phyloP scores from a whole-genome alignment of 495 filamentous ascomycete genomes.

The Bombardia bombarda region DNA sequence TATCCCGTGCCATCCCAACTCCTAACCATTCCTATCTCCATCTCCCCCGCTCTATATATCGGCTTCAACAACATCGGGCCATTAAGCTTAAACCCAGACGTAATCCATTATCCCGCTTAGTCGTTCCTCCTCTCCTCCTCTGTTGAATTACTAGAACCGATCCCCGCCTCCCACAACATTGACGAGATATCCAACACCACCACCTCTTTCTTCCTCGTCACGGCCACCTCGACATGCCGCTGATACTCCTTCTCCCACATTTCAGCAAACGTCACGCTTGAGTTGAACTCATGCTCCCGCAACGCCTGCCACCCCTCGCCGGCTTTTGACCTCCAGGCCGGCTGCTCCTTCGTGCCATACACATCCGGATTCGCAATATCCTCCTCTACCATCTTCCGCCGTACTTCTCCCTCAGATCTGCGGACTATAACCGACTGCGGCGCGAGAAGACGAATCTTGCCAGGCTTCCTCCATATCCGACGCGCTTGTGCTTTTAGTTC shows the following conservation, averaged over 20 bases:
- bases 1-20: too few species aligned
- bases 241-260: conserved; percentile 20
- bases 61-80: too few species aligned
- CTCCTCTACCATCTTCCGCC: conserved; percentile 1
- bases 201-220: conserved; percentile 14
- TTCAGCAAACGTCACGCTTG: conserved; percentile 13
- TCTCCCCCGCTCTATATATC: too few species aligned
- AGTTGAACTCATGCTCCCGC: not conserved
- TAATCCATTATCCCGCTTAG: too few species aligned
- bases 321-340: not conserved
- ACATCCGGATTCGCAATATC: conserved; percentile 10
- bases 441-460: conserved; percentile 4
- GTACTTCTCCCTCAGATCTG: not conserved
- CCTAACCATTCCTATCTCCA: too few species aligned
- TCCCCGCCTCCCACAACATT: conserved; percentile 16
- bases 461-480: conserved; percentile 13
- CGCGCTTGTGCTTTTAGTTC: conserved; percentile 7
- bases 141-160: too few species aligned
- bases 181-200: conserved; percentile 14
- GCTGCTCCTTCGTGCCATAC: conserved; percentile 1
- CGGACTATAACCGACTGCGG: not conserved
- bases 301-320: not conserved
- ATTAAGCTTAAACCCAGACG: too few species aligned
- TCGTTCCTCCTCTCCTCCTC: too few species aligned
- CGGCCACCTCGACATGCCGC: conserved; percentile 13